Conservation (phyloP, 352 stramenopile species). For the Globisporangium megalacanthum region DNA sequence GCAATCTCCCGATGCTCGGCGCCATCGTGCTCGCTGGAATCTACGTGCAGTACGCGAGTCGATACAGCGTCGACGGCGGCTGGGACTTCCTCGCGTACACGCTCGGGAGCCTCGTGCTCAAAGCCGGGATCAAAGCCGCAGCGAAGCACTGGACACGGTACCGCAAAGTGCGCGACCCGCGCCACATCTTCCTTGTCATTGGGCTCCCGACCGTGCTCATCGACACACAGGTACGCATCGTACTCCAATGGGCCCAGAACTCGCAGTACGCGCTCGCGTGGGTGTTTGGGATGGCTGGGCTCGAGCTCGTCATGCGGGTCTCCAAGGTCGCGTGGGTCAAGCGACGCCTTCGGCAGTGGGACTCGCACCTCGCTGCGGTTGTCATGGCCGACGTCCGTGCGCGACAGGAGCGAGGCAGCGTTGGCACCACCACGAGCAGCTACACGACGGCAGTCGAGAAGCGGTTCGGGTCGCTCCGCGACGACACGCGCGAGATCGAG, state of each 20-base stretch:
- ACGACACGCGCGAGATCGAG: neutral
- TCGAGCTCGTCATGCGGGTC: slow-evolving; percentile 26
- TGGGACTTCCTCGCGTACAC: neutral
- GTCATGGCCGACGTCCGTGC: neutral
- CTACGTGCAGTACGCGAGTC: too few relatives aligned
- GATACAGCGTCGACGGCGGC: too few relatives aligned
- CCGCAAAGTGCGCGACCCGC: slow-evolving; percentile 29
- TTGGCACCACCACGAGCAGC: too few relatives aligned
- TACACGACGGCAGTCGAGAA: too few relatives aligned
- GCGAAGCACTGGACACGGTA: slow-evolving; percentile 13
- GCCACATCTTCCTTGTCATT: slow-evolving; percentile 31
- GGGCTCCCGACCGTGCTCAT: slow-evolving; percentile 37
- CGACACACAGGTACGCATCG: slow-evolving; percentile 37
- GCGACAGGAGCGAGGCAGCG: too few relatives aligned
- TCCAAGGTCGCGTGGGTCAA: slow-evolving; percentile 12
- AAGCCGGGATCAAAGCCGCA: slow-evolving; percentile 17
- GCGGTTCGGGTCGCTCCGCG: neutral
- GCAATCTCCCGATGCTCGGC: too few relatives aligned
- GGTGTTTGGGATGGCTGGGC: slow-evolving; percentile 21
- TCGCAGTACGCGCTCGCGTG: slow-evolving; percentile 19
- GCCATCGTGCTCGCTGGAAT: too few relatives aligned
- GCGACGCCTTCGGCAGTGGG: too few relatives aligned
- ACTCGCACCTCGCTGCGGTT: too few relatives aligned
- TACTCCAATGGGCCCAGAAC: slow-evolving; percentile 24
- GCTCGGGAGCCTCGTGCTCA: slow-evolving; percentile 8